Evolutionary conservation across 352 stramenopile genomes (phyloP), one percentile per base, ranked within the genome.

Genomic region (Stephanocyclus meneghinianus): DNA sequence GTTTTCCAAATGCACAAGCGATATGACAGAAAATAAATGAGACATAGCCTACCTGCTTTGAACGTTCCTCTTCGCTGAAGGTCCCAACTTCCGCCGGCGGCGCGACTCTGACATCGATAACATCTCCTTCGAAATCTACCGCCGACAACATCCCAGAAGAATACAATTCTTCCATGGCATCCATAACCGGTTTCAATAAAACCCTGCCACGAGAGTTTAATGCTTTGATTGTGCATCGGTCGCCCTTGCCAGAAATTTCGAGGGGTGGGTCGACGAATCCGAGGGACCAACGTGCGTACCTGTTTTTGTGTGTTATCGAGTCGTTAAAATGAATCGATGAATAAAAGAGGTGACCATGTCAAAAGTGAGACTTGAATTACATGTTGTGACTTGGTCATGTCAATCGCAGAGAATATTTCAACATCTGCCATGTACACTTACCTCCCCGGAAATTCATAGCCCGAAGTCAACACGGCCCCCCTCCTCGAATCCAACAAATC

Each of bases 251-350:
- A 2, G 88, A 88, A 29, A 96, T 80, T 76, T 95, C 87, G 57
- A 96, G 67, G 2, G 92, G 91, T n/a, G 93, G 93, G 76, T 96
- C 88, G 26, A 92, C 83, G 74, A 96, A 96, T 42, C 93, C 93
- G 1, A 96, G 80, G 1, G 92, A 96, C 93, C 93, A 96, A 71
- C 92, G 90, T 62, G 93, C 91, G 82, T 96, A 96, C 63, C 81
- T 80, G 53, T 53, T 56, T 48, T 56, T 48, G 7, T 26, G 45
- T 53, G 45, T 16, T 4, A 11, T 53, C 4, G 35, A 8, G 35
- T 40, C 35, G 35, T 8, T 9, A 8, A 40, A 6, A 53, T 53
- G 2, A 26, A 15, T 7, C 3, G 45, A 53, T 53, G 2, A 21
- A 53, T 4, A 53, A 8, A 40, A 4, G 35, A 40, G 7, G 7